These are phyloP conservation scores for Debaryomycetaceae sp. DNA, from an alignment of 1,139 yeast genomes.

Conservation along the genomic window DNA sequence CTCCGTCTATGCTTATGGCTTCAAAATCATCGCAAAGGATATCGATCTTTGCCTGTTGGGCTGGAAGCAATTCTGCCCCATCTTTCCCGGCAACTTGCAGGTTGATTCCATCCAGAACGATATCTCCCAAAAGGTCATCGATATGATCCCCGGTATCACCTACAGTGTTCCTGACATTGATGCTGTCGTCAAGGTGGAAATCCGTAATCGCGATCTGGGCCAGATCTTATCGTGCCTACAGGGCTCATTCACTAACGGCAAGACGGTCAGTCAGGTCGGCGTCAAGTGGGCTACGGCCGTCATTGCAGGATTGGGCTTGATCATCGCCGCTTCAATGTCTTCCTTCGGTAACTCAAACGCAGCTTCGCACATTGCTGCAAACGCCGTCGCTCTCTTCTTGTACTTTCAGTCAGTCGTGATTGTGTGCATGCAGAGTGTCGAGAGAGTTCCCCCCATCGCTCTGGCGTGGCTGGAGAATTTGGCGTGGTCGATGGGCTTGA, in stretches of 20 bases:
- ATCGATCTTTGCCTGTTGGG: conserved; percentile 50
- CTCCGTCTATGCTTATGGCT: conserved; percentile 68
- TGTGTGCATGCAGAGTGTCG: conserved; percentile 63
- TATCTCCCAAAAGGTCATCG: conserved; percentile 26
- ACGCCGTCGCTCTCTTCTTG: conserved; percentile 60
- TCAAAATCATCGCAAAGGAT: conserved; percentile 41
- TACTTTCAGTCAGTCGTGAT: conserved; percentile 73
- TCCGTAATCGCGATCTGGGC: conserved; percentile 26
- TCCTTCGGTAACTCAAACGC: conserved; percentile 72
- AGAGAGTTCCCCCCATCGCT: conserved; percentile 68
- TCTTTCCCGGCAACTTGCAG: conserved; percentile 60
- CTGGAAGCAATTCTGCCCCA: conserved; percentile 76
- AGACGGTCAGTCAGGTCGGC: conserved; percentile 64
- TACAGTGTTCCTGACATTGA: conserved; percentile 71
- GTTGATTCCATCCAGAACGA: conserved; percentile 57
- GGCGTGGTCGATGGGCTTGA: conserved; percentile 82
- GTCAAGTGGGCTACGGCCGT: conserved; percentile 82
- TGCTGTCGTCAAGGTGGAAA: conserved; percentile 50
- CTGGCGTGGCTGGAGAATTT: conserved; percentile 72
- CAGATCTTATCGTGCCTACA: conserved; percentile 56
- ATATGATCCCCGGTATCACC: conserved; percentile 59
- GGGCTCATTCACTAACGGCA: conserved; percentile 59
- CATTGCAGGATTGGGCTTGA: conserved; percentile 65
- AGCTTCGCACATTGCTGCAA: conserved; percentile 68
- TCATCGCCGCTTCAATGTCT: conserved; percentile 57